Evolutionary conservation across 768 basidiomycete species (phyloP).

Genomic region (Russula virescens): DNA sequence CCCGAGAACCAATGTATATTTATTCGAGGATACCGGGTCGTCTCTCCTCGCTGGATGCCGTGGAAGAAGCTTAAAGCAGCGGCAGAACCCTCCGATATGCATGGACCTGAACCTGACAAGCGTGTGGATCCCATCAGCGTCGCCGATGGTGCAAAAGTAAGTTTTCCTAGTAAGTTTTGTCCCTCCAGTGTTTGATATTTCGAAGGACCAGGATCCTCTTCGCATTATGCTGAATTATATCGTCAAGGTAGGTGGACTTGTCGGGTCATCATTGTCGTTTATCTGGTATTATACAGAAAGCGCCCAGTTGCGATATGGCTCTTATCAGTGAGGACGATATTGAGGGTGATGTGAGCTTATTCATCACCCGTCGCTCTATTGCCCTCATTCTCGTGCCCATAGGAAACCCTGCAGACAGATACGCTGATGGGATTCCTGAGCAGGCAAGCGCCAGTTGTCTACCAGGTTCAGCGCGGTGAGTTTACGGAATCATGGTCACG

Average conservation of each 20-base stretch:
- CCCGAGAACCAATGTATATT: slow-evolving; percentile 1
- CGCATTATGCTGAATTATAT: not conserved
- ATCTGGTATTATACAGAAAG: not conserved
- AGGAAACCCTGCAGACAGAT: not conserved
- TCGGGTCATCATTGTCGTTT: not conserved
- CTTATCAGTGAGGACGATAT: not conserved
- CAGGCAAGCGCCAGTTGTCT: not conserved
- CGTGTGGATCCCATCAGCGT: not conserved
- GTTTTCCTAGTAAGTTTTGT: not conserved
- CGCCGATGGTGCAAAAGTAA: not conserved
- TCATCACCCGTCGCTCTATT: not conserved
- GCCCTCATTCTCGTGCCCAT: not conserved
- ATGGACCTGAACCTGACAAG: not conserved
- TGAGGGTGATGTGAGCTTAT: not conserved
- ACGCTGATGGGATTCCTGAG: not conserved
- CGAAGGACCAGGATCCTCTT: not conserved
- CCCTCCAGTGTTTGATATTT: not conserved
- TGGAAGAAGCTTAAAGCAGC: not conserved
- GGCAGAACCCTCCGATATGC: not conserved
- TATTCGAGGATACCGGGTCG: not conserved
- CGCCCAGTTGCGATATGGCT: not conserved
- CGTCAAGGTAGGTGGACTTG: not conserved
- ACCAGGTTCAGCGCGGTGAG: not conserved
- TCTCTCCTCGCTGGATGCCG: not conserved
- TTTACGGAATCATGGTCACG: no score